phyloP scores from a whole-genome alignment of 2,329 filamentous ascomycete species.

The Colletotrichum magnum region DNA sequence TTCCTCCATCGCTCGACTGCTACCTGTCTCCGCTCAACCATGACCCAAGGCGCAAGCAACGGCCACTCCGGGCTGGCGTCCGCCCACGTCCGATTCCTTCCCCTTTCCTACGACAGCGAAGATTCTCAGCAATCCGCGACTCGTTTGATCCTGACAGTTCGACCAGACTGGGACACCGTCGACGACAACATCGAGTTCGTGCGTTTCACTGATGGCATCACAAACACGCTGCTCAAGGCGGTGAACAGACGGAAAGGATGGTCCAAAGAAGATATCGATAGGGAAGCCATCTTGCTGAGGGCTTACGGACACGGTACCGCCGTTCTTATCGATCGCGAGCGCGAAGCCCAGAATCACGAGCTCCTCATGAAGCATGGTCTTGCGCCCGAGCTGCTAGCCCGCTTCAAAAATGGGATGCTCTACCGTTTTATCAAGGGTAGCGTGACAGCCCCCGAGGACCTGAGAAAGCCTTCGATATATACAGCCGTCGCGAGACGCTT shows the following conservation, averaged over 20 bases:
- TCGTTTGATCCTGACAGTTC: conserved; percentile 82
- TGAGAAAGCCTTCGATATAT: conserved; percentile 83
- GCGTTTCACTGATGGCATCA: conserved; percentile 97
- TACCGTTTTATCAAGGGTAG: conserved; percentile 91
- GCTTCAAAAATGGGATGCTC: conserved; percentile 95
- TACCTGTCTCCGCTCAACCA: conserved; percentile 23
- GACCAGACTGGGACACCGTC: conserved; percentile 84
- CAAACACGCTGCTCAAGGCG: conserved; percentile 91
- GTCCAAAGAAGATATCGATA: conserved; percentile 83
- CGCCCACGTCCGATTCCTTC: conserved; percentile 72
- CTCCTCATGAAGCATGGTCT: conserved; percentile 86
- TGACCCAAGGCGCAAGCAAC: conserved; percentile 43
- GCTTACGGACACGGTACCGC: conserved; percentile 97
- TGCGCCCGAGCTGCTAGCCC: conserved; percentile 88
- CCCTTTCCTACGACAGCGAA: conserved; percentile 82
- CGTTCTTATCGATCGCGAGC: conserved; percentile 94
- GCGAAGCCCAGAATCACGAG: conserved; percentile 85
- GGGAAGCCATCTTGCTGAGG: conserved; percentile 87
- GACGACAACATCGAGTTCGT: conserved; percentile 86
- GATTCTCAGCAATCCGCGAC: conserved; percentile 85
- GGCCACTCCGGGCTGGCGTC: conserved; percentile 54
- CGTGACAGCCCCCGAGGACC: conserved; percentile 84
- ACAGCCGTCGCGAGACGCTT: conserved; percentile 86
- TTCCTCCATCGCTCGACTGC: not conserved
- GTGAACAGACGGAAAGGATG: conserved; percentile 77